phyloP scores from a whole-genome alignment of 805 yeast genomes.

The Starmerella bacillaris region DNA sequence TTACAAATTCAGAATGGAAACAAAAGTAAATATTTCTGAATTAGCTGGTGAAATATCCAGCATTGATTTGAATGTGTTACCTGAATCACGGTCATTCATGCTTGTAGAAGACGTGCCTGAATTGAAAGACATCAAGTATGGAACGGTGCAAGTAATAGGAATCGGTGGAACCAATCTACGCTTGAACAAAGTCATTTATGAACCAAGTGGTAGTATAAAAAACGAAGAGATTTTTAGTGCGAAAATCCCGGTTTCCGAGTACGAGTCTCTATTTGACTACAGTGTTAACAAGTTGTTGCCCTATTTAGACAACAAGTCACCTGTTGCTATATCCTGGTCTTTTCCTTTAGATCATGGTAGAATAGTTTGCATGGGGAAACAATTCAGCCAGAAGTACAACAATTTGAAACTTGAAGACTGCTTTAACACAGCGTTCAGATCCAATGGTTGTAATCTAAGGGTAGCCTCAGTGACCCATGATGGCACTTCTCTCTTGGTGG shows the following conservation, averaged over 20 bases:
- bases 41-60: too few relatives aligned
- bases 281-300: conserved; percentile 8
- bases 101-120: conserved; percentile 4
- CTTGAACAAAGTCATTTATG: conserved; percentile 5
- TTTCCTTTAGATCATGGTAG: conserved; percentile 16
- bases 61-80: too few relatives aligned
- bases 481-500: conserved; percentile 15
- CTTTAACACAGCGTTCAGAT: conserved; percentile 10
- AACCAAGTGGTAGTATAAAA: neutral
- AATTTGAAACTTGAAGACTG: conserved; percentile 5
- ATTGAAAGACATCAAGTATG: conserved; percentile 8
- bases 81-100: too few relatives aligned
- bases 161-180: conserved; percentile 18
- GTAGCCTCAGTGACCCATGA: conserved; percentile 13
- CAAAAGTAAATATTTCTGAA: too few relatives aligned
- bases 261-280: too few relatives aligned
- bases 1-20: too few relatives aligned
- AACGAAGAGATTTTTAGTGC: conserved; percentile 1
- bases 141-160: conserved; percentile 14
- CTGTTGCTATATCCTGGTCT: conserved; percentile 16
- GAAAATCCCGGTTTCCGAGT: conserved; percentile 7
- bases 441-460: too few relatives aligned
- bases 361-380: conserved; percentile 16
- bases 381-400: conserved; percentile 7
- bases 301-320: neutral